A percentile compares a stretch with the other conserved stretches of the same genome.
These are phyloP conservation scores for Clonostachys chloroleuca DNA, from an alignment of 2,329 filamentous ascomycete species.

Conservation along the genomic window DNA sequence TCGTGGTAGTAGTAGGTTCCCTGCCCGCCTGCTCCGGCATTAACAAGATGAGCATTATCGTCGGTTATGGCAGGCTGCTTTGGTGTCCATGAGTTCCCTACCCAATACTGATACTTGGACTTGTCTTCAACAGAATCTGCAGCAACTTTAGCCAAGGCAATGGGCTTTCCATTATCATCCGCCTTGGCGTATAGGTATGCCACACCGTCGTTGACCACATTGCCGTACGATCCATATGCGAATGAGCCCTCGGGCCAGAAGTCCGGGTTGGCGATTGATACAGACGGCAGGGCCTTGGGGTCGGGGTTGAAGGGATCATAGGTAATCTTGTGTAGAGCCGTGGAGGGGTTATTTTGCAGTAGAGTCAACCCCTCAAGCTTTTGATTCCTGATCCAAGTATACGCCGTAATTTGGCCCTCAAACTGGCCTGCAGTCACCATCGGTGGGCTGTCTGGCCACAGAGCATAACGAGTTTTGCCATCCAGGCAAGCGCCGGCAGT, in stretches of 20 bases:
- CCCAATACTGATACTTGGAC: slow-evolving; percentile 11
- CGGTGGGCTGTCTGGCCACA: slow-evolving; percentile 10
- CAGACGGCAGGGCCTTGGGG: slow-evolving; percentile 5
- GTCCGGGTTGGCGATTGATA: slow-evolving; percentile 3
- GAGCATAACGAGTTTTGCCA: slow-evolving; percentile 4
- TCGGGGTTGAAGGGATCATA: slow-evolving; percentile 5
- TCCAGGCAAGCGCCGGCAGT: slow-evolving; percentile 7
- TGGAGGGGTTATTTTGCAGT: background rate
- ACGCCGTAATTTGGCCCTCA: slow-evolving; percentile 6
- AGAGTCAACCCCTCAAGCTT: background rate
- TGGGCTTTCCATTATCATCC: slow-evolving; percentile 2
- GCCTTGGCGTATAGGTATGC: slow-evolving; percentile 11
- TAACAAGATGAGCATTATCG: slow-evolving; percentile 5
- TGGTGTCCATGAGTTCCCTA: slow-evolving; percentile 7
- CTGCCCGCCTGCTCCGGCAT: slow-evolving; percentile 12
- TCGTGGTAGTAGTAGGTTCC: slow-evolving; percentile 12
- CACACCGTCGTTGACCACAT: slow-evolving; percentile 7
- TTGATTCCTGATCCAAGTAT: slow-evolving; percentile 6
- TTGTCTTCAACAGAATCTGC: slow-evolving; percentile 7
- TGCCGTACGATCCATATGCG: slow-evolving; percentile 9
- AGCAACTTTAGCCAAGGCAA: slow-evolving; percentile 10
- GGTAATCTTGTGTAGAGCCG: slow-evolving; percentile 7
- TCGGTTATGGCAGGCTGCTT: slow-evolving; percentile 6
- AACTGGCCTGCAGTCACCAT: slow-evolving; percentile 4
- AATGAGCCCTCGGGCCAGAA: slow-evolving; percentile 9